A percentile compares a stretch with the other conserved stretches of the same genome.
phyloP scores from a whole-genome alignment of 768 basidiomycete genomes.

The Rhodotorula diobovata region DNA sequence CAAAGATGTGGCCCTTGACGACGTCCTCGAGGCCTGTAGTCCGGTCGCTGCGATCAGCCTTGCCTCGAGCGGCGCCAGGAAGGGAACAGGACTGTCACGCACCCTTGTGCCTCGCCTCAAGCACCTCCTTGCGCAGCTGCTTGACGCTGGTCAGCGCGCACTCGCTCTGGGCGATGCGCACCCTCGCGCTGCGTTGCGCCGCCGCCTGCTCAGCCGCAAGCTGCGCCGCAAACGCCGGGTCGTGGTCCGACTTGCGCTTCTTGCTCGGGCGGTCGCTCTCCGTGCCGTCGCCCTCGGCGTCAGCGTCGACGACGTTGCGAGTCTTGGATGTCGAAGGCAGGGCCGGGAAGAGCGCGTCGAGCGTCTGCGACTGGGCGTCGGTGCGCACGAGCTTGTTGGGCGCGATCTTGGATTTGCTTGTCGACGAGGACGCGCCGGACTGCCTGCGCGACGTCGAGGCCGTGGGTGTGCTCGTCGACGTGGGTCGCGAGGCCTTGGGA shows the following conservation, averaged over 20 bases:
- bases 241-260: constrained; percentile 28
- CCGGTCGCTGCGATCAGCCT: not conserved
- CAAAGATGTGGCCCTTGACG: constrained; percentile 78
- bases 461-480: not conserved
- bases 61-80: not conserved
- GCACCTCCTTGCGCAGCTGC: constrained; percentile 57
- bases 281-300: not conserved
- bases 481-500: not conserved
- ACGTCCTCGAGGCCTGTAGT: constrained; percentile 73
- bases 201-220: constrained; percentile 35
- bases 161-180: constrained; percentile 62
- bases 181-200: constrained; percentile 28
- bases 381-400: constrained; percentile 81
- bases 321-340: constrained; percentile 53
- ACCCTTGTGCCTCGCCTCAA: constrained; percentile 68
- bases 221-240: constrained; percentile 24
- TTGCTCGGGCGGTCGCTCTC: not conserved
- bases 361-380: constrained; percentile 75
- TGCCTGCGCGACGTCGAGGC: constrained; percentile 5
- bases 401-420: constrained; percentile 6
- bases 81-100: constrained; percentile 43
- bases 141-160: constrained; percentile 72
- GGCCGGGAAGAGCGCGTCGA: constrained; percentile 90
- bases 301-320: constrained; percentile 55
- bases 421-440: not conserved